These are phyloP conservation scores for Alisma plantagoaquatica DNA, from an alignment of 106 monocot genomes.

Conservation along the genomic window DNA sequence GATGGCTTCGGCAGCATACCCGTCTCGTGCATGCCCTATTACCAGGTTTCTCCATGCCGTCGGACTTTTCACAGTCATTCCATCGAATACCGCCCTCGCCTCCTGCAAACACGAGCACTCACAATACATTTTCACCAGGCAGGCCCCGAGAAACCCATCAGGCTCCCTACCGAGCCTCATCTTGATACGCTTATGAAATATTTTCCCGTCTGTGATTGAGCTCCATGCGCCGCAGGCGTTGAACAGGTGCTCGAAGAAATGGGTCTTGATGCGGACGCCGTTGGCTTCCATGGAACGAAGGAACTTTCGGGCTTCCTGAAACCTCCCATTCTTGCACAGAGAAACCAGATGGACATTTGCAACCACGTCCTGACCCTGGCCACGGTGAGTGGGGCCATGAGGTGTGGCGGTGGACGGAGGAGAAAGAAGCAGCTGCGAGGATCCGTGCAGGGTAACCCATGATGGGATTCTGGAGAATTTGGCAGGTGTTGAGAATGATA, in stretches of 20 bases:
- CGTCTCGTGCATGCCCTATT: constrained; percentile 3
- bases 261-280: constrained; percentile 6
- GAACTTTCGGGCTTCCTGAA: constrained; percentile 17
- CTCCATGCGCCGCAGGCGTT: constrained; percentile 2
- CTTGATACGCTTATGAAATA: constrained; percentile 6
- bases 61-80: constrained; percentile 11
- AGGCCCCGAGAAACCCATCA: constrained; percentile 8
- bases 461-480: constrained; percentile 16
- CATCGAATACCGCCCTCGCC: constrained; percentile 16
- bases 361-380: no score
- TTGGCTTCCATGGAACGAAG: constrained; percentile 12
- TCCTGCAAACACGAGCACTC: constrained; percentile 10
- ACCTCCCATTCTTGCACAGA: constrained; percentile 17
- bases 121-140: constrained; percentile 11
- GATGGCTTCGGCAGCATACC: constrained; percentile 11
- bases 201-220: not conserved
- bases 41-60: constrained; percentile 17
- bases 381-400: not conserved
- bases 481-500: constrained; percentile 1
- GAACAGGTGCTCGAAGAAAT: constrained; percentile 13
- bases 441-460: constrained; percentile 8
- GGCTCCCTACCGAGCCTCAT: not conserved
- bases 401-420: not conserved
- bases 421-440: not conserved
- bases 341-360: constrained; percentile 17